Percentiles rank a stretch among this genome's conserved stretches.
Conservation (phyloP, 257 asterid genomes). For the Pogostemon cablin region DNA sequence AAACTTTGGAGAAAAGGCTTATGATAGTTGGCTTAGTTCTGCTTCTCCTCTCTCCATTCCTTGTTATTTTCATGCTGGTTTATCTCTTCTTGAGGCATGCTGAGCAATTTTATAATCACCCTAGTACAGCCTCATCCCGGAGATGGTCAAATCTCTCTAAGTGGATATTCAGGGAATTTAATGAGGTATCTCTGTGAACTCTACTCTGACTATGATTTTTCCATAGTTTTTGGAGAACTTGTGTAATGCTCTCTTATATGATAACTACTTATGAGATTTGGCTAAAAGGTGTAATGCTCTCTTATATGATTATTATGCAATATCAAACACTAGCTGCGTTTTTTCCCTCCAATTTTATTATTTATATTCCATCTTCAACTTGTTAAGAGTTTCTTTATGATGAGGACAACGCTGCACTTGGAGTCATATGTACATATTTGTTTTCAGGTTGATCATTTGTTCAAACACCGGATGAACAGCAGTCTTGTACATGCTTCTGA, state of each 20-base stretch:
- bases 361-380: slow-evolving; percentile 9
- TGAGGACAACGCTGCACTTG: slow-evolving; percentile 10
- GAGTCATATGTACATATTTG: slow-evolving; percentile 4
- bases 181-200: slow-evolving; percentile 65
- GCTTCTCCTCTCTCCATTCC: slow-evolving; percentile 91
- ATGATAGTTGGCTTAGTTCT: slow-evolving; percentile 83
- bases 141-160: slow-evolving; percentile 98
- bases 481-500: slow-evolving; percentile 80
- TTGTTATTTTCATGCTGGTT: slow-evolving; percentile 92
- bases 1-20: slow-evolving; percentile 81
- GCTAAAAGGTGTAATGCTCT: not conserved
- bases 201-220: slow-evolving; percentile 16
- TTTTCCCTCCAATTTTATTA: slow-evolving; percentile 4
- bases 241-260: not conserved
- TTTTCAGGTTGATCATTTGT: slow-evolving; percentile 89
- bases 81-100: slow-evolving; percentile 98
- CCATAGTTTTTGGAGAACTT: slow-evolving; percentile 1
- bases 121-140: slow-evolving; percentile 92
- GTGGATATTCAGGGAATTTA: slow-evolving; percentile 97
- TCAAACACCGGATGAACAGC: slow-evolving; percentile 88
- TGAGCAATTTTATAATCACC: slow-evolving; percentile 95
- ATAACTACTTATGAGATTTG: not conserved
- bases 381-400: slow-evolving; percentile 22
- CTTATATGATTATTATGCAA: slow-evolving; percentile 4
- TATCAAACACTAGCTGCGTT: slow-evolving; percentile 14